A percentile compares a stretch with the other conserved stretches of the same genome.
These are phyloP conservation scores for Trypanosoma mega DNA, from an alignment of 208 protist genomes.

Conservation along the genomic window DNA sequence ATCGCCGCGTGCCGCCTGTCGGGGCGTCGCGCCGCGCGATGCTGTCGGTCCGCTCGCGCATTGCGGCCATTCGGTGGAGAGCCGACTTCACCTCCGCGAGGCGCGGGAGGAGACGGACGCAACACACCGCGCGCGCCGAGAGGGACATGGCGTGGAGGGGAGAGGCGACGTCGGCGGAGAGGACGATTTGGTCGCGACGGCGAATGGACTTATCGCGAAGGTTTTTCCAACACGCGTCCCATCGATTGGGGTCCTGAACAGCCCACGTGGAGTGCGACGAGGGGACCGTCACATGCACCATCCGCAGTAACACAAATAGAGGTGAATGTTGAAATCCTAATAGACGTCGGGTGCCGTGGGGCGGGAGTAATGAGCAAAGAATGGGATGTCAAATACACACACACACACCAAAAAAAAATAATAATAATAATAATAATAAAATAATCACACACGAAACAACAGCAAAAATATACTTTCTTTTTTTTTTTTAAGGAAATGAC, in stretches of 20 bases:
- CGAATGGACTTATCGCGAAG: conserved; percentile 10
- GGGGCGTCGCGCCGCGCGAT: neutral
- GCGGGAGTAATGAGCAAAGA: neutral
- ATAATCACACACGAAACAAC: too few relatives aligned
- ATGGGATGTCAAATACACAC: neutral
- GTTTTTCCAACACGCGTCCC: conserved; percentile 14
- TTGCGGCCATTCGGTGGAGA: conserved; percentile 17
- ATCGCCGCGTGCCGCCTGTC: neutral
- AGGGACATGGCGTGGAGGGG: conserved; percentile 40
- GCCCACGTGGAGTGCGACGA: neutral
- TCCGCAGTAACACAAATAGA: too few relatives aligned
- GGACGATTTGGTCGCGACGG: conserved; percentile 37
- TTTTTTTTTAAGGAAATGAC: conserved; percentile 3
- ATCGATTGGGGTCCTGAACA: conserved; percentile 7
- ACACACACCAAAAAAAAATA: neutral
- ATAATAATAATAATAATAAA: conserved; percentile 4
- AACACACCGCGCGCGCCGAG: conserved; percentile 50
- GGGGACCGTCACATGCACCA: neutral
- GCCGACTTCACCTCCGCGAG: conserved; percentile 56
- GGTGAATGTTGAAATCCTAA: too few relatives aligned
- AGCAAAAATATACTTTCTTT: conserved; percentile 1
- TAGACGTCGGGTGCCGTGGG: too few relatives aligned
- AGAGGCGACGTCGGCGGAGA: conserved; percentile 41
- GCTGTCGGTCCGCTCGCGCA: neutral
- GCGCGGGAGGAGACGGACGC: conserved; percentile 57